Percentiles rank a stretch among this genome's conserved stretches.
phyloP scores from a whole-genome alignment of 768 basidiomycete species.

The Pholiota molesta region DNA sequence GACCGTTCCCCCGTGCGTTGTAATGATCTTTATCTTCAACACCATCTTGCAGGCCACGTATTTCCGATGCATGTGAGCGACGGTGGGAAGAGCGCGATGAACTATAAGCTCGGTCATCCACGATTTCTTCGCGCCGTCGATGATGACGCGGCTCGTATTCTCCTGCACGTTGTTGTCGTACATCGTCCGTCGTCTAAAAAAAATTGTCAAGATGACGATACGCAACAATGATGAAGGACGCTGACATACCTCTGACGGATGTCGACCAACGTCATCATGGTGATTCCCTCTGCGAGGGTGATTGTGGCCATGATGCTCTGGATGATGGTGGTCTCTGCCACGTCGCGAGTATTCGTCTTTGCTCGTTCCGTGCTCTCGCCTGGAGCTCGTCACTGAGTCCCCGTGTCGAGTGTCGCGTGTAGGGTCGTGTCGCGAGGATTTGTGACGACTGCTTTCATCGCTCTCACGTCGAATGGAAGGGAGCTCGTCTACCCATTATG shows the following conservation, averaged over 20 bases:
- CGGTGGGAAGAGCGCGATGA: not conserved
- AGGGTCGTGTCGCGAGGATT: not conserved
- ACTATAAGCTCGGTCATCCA: not conserved
- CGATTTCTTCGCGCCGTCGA: not conserved
- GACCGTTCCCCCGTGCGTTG: not conserved
- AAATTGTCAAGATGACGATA: not conserved
- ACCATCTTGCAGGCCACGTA: not conserved
- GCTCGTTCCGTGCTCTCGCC: not conserved
- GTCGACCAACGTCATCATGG: not conserved
- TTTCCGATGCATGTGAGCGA: not conserved
- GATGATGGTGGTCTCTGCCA: not conserved
- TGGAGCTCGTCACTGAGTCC: not conserved
- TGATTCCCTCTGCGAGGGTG: not conserved
- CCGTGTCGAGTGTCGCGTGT: not conserved
- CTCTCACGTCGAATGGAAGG: not conserved
- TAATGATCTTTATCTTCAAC: not conserved
- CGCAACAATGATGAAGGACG: not conserved
- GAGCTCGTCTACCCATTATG: not conserved
- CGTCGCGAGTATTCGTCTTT: not conserved
- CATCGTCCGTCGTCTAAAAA: not conserved
- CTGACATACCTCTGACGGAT: slow-evolving; percentile 1
- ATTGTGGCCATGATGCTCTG: not conserved
- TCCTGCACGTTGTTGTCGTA: not conserved
- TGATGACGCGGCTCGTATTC: not conserved
- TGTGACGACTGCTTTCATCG: not conserved